Conservation (phyloP, 345 rosid species). For the Lumnitzera littorea region DNA sequence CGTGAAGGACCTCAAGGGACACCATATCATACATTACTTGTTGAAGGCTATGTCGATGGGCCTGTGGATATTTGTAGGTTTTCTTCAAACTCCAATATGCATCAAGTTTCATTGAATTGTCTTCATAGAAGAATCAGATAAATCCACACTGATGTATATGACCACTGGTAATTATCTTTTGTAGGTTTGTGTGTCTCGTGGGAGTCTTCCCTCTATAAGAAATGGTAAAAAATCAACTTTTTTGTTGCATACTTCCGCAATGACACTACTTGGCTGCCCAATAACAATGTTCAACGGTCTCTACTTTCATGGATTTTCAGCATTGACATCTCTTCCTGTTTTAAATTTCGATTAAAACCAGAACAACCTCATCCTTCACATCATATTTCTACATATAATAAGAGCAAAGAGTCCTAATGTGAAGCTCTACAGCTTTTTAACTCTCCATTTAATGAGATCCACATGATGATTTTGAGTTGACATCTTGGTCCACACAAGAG, state of each 20-base stretch:
- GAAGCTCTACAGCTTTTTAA: too few relatives aligned
- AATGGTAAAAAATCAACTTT: constrained; percentile 51
- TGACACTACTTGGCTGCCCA: not conserved
- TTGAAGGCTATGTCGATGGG: constrained; percentile 90
- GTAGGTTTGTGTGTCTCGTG: constrained; percentile 86
- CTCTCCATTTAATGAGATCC: too few relatives aligned
- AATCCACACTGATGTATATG: not conserved
- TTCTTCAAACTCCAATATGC: constrained; percentile 3
- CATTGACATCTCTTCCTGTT: too few relatives aligned
- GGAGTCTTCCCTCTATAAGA: constrained; percentile 63
- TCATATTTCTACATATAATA: too few relatives aligned
- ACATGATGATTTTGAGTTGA: too few relatives aligned
- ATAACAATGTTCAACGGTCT: too few relatives aligned
- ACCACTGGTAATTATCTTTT: not conserved
- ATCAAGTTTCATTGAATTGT: not conserved
- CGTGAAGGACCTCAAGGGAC: constrained; percentile 82
- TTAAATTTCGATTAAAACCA: too few relatives aligned
- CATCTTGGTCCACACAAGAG: too few relatives aligned
- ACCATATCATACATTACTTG: constrained; percentile 78
- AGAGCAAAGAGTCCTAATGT: too few relatives aligned
- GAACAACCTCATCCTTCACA: too few relatives aligned
- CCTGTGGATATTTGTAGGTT: constrained; percentile 80
- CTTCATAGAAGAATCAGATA: not conserved
- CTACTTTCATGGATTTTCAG: too few relatives aligned
- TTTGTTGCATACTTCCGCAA: not conserved